A percentile compares a stretch with the other conserved stretches of the same genome.
These are phyloP conservation scores for Hamiltosporidium tvaerminnensis DNA, from an alignment of 371 early-diverging fungal genomes.

Conservation along the genomic window DNA sequence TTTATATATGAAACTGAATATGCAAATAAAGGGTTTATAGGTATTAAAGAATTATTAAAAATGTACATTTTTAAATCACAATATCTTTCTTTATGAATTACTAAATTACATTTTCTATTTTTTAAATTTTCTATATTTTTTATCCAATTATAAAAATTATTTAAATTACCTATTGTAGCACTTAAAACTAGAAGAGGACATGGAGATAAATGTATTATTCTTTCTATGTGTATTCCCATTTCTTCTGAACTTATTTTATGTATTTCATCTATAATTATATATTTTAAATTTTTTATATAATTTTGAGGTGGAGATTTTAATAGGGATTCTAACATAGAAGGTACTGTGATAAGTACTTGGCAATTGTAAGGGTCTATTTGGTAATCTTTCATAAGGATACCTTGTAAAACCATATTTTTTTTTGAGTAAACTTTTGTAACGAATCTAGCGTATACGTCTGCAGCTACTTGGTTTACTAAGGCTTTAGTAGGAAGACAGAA, in stretches of 20 bases:
- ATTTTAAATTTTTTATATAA: slow-evolving; percentile 31
- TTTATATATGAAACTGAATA: slow-evolving; percentile 47
- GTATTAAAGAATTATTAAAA: slow-evolving; percentile 29
- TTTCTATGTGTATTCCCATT: slow-evolving; percentile 55
- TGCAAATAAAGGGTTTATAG: slow-evolving; percentile 49
- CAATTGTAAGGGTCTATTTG: slow-evolving; percentile 44
- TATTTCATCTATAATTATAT: slow-evolving; percentile 58
- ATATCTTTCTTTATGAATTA: slow-evolving; percentile 48
- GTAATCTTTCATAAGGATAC: slow-evolving; percentile 47
- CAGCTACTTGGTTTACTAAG: slow-evolving; percentile 57
- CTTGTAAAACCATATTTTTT: slow-evolving; percentile 44
- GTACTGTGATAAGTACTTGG: slow-evolving; percentile 56
- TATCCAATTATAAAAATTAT: slow-evolving; percentile 53
- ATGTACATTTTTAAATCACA: slow-evolving; percentile 50
- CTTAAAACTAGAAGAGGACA: slow-evolving; percentile 55
- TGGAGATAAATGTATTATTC: slow-evolving; percentile 53
- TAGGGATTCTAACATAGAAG: slow-evolving; percentile 36
- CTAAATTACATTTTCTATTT: slow-evolving; percentile 39
- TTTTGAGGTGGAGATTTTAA: not conserved
- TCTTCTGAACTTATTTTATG: slow-evolving; percentile 54
- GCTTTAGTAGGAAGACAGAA: slow-evolving; percentile 59
- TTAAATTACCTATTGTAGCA: slow-evolving; percentile 56
- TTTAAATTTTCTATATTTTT: slow-evolving; percentile 39
- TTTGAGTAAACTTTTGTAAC: slow-evolving; percentile 45
- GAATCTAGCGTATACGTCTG: slow-evolving; percentile 57